phyloP scores from a whole-genome alignment of 2,329 filamentous ascomycete species.

The Dactylellina sp. region DNA sequence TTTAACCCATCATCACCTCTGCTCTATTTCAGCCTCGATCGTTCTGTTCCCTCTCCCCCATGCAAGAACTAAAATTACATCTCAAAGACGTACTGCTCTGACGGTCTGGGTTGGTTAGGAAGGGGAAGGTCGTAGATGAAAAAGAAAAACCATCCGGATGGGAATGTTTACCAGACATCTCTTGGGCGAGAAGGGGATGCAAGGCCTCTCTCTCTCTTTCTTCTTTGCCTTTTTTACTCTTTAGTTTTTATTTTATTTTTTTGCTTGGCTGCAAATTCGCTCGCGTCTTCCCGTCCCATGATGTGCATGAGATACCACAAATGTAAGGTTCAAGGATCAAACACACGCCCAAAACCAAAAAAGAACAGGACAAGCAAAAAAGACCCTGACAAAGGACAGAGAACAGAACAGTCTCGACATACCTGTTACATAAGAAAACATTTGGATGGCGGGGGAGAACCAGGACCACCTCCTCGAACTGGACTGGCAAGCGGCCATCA shows the following conservation, averaged over 20 bases:
- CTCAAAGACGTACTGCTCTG: no score
- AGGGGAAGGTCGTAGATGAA: neutral
- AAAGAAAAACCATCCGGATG: neutral
- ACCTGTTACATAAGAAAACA: conserved; percentile 46
- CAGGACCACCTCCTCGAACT: conserved; percentile 43
- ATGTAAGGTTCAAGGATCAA: conserved; percentile 54
- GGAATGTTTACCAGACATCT: no score
- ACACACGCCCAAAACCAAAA: neutral
- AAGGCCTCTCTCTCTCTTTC: neutral
- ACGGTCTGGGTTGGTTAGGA: neutral
- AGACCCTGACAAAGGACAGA: conserved; percentile 3
- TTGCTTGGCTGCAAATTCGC: conserved; percentile 48
- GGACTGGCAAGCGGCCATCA: no score
- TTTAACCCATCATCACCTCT: neutral
- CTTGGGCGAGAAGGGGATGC: neutral
- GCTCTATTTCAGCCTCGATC: neutral
- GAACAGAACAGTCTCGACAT: conserved; percentile 17
- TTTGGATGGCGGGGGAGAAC: conserved; percentile 7
- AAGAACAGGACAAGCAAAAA: neutral
- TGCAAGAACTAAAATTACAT: neutral
- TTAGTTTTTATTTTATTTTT: neutral
- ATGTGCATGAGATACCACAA: conserved; percentile 53
- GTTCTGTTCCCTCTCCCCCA: neutral
- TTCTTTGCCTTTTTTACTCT: no score
- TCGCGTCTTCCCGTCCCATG: conserved; percentile 57